Evolutionary conservation across 208 protist species (phyloP).

Genomic region (Tritrichomonas musculus): DNA sequence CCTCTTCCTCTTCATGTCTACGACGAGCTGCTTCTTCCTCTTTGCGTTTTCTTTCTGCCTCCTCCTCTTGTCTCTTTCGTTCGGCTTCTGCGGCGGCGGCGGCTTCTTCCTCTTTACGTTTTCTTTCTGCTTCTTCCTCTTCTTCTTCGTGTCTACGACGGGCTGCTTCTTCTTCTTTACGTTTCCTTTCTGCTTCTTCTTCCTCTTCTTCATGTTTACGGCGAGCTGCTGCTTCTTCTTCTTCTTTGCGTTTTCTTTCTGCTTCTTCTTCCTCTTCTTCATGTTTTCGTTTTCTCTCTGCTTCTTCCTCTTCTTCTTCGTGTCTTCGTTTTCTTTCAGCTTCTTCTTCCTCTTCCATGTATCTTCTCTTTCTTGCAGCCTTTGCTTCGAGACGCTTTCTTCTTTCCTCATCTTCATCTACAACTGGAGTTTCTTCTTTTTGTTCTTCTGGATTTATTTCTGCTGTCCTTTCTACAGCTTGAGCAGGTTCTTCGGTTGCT

Average conservation of each 20-base stretch:
- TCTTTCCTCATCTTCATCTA: not conserved
- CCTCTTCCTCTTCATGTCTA: not conserved
- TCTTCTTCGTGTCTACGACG: not conserved
- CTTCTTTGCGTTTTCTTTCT: not conserved
- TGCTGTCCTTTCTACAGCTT: too few relatives aligned
- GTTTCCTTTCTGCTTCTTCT: not conserved
- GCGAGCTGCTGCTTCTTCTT: not conserved
- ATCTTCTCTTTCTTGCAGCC: not conserved
- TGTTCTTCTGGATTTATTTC: too few relatives aligned
- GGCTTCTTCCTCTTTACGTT: not conserved
- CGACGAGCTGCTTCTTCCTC: not conserved
- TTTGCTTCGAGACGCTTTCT: not conserved
- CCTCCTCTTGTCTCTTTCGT: not conserved
- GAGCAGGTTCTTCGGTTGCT: too few relatives aligned
- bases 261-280: not conserved
- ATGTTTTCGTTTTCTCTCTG: not conserved
- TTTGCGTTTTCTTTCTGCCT: not conserved
- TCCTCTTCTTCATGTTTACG: not conserved
- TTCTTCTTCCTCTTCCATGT: not conserved
- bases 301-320: not conserved
- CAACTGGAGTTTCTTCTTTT: not conserved
- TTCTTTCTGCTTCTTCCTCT: not conserved
- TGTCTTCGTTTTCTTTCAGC: too few relatives aligned
- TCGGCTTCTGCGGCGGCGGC: not conserved
- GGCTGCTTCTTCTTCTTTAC: not conserved